Evolutionary conservation across 1,139 yeast species (phyloP), one percentile per base, ranked within the genome.

Genomic region (Candida pseudocylindracea): DNA sequence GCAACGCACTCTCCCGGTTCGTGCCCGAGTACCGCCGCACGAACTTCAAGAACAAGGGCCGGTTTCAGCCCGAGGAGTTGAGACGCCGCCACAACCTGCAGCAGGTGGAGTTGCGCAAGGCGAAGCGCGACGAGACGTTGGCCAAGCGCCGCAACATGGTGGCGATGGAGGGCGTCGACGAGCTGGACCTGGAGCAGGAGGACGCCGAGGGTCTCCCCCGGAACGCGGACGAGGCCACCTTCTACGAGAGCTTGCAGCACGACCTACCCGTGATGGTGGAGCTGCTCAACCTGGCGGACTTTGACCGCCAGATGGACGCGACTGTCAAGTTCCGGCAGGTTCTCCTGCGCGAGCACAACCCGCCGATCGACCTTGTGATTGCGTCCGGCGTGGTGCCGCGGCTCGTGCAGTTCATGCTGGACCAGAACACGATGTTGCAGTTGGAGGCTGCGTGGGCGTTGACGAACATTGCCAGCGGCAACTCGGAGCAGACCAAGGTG

Each of bases 401-500:
- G 35, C 69, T 88, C 51, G 95, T 91, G 35, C 73, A 70, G 45
- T 83, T 85, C 46, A 76, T 88, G 80, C 59, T 62, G 38, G 72
- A 74, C 35, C 66, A 69, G 33, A 80, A 74, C 49, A 85, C 80
- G 46, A 70, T 78, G 66, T 65, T 91, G 44, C 98, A 88, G 55
- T 70, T 88, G 48, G 98, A 88, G 58, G 94, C 96, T 10, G 95
- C 98, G 8, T 91, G 98, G 98, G 96, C 98, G 12, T 66, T 88
- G 45, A 91, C 98, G 35, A 88, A 88, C 51, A 85, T 88, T 53
- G 96, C 98, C 29, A 79, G 94, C n/a, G 98, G 98, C 39, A 63
- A 73, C 37, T 72, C 93, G 32, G 76, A 72, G 32, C 96, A 88
- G 55, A 91, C 98, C 15, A 67, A 69, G 42, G 74, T 74, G 33